Evolutionary conservation across 2,329 filamentous ascomycete species (phyloP), one percentile per base, ranked within the genome.

Genomic region (Calonectria honghensis): DNA sequence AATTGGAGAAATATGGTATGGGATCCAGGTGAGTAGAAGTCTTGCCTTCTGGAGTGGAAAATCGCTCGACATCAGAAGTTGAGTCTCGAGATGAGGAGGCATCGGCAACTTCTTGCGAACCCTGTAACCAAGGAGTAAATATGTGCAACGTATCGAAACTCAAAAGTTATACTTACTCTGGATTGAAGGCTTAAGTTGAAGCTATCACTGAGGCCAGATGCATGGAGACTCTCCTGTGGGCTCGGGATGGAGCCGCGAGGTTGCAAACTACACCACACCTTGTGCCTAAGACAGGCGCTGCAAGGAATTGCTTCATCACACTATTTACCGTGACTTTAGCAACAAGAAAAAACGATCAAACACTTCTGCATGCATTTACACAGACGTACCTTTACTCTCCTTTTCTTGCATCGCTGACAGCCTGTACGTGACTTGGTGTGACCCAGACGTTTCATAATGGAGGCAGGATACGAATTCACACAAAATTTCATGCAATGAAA

Each of bases 251-350:
- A 37, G 24, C 51, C 24, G 9, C 31, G 35, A 11, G 66, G 57
- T 16, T 68, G 61, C 18, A 76, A 41, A 24, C 74, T 76, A 35
- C 74, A 76, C 29, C 64, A 59, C 24, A 76, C 69, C 37, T 45
- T 29, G 37, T 76, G 74, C 18, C 73, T 48, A 18, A 29, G 24
- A 24, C 74, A 76, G 27, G 74, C 74, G 3, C 57, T 50, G 63
- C 74, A 76, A 32, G 75, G 73, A 32, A 75, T 10, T 6, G 45
- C 41, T 39, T 76, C 74, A 35, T 76, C 74, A 37, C 74, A 76
- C 74, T 76, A 35, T 14, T 27, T 39, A 32, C 6, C 20, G 14
- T 13, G 4, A 29, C 16, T 2, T 45, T 27, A 27, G 27, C 11
- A 32, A 10, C 3, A 16, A 18, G 6, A n/a, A 35, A 45, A 35